These are phyloP conservation scores for Leccinum pellstonianum DNA, from an alignment of 768 basidiomycete species.

Conservation along the genomic window DNA sequence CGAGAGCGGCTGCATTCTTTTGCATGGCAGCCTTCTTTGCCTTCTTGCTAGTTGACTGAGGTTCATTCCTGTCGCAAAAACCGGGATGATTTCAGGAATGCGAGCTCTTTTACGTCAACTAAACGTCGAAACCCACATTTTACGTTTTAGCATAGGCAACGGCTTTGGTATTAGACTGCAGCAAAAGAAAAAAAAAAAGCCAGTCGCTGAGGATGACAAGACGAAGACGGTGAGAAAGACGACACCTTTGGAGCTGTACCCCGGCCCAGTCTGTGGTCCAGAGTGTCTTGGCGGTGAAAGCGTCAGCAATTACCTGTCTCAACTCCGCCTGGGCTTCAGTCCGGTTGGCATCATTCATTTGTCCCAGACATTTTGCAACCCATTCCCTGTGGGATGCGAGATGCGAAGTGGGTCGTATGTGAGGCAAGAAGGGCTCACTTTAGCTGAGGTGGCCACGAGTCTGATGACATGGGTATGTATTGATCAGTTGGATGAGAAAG, in stretches of 20 bases:
- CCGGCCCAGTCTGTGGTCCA: slow-evolving; percentile 95
- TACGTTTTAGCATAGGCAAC: slow-evolving; percentile 60
- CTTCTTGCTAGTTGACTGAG: slow-evolving; percentile 52
- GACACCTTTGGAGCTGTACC: slow-evolving; percentile 82
- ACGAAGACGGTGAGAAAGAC: background rate
- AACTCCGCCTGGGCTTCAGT: slow-evolving; percentile 89
- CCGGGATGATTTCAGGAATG: slow-evolving; percentile 10
- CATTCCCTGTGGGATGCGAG: slow-evolving; percentile 64
- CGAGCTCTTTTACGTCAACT: background rate
- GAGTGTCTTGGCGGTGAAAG: slow-evolving; percentile 79
- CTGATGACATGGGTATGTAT: slow-evolving; percentile 56
- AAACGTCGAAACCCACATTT: slow-evolving; percentile 48
- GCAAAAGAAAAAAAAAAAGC: background rate
- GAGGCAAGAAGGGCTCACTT: slow-evolving; percentile 48
- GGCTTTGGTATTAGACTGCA: slow-evolving; percentile 63
- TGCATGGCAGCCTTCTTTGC: slow-evolving; percentile 54
- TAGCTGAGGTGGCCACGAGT: slow-evolving; percentile 78
- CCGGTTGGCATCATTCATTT: slow-evolving; percentile 88
- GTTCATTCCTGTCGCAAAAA: slow-evolving; percentile 37
- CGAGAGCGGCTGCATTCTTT: slow-evolving; percentile 40
- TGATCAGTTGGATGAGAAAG: slow-evolving; percentile 4
- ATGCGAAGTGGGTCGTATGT: slow-evolving; percentile 9
- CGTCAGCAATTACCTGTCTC: slow-evolving; percentile 94
- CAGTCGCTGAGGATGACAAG: slow-evolving; percentile 24
- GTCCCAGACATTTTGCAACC: slow-evolving; percentile 90